A percentile compares a stretch with the other conserved stretches of the same genome.
phyloP scores from a whole-genome alignment of 352 stramenopile species.

The Globisporangium polare region DNA sequence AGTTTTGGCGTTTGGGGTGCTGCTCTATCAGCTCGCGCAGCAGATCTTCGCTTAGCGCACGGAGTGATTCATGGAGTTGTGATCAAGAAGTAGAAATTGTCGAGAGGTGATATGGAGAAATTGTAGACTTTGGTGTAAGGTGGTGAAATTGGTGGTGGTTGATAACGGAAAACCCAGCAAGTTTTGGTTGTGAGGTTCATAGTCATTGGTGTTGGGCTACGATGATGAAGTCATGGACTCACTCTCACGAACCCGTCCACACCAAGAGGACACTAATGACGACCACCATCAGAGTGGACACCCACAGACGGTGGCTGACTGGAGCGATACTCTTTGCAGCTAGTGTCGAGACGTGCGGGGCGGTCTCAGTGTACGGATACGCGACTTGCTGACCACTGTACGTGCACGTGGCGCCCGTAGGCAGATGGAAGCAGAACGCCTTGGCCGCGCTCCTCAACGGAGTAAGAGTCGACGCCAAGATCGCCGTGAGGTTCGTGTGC shows the following conservation, averaged over 20 bases:
- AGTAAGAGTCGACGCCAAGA: background rate
- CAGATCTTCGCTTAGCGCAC: constrained; percentile 24
- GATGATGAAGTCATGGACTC: background rate
- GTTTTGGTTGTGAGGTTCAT: background rate
- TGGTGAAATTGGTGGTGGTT: background rate
- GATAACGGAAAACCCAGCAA: background rate
- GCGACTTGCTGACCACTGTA: constrained; percentile 24
- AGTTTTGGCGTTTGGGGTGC: constrained; percentile 46
- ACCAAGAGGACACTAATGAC: background rate
- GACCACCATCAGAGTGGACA: background rate
- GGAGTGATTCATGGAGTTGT: background rate
- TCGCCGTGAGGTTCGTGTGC: constrained; percentile 3
- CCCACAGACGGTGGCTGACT: background rate
- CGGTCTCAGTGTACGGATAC: constrained; percentile 16
- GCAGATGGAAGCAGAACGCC: constrained; percentile 25
- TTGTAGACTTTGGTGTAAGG: background rate
- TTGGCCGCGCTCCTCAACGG: constrained; percentile 4
- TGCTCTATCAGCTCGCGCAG: constrained; percentile 57
- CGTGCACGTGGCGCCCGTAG: constrained; percentile 23
- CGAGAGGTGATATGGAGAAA: background rate
- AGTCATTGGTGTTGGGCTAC: background rate
- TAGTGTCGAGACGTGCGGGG: background rate
- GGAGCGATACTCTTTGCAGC: background rate
- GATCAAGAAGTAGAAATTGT: background rate
- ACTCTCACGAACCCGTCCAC: background rate